Evolutionary conservation across 78 protist species (phyloP).

Genomic region (Guillardia theta): DNA sequence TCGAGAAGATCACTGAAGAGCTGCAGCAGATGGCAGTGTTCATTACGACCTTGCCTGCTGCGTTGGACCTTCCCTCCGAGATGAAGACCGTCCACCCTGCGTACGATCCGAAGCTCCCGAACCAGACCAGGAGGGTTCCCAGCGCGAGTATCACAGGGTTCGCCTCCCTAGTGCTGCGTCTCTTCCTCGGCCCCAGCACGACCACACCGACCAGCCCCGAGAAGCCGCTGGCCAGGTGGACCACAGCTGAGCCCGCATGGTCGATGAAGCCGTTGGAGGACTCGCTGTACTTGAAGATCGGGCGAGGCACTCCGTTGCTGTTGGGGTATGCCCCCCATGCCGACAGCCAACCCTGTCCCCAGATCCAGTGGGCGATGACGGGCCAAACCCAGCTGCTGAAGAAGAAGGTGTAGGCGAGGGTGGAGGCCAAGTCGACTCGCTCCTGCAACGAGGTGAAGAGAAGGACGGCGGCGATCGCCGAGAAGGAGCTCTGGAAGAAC

Average conservation of each 20-base stretch:
- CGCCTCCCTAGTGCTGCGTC: neutral
- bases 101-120: slow-evolving; percentile 66
- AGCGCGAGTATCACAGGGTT: slow-evolving; percentile 26
- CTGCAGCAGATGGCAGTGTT: slow-evolving; percentile 38
- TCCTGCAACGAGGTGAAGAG: slow-evolving; percentile 41
- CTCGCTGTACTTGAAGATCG: neutral
- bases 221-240: slow-evolving; percentile 67
- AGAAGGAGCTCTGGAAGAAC: slow-evolving; percentile 64
- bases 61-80: neutral
- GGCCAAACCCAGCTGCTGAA: slow-evolving; percentile 67
- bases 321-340: neutral
- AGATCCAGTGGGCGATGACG: slow-evolving; percentile 66
- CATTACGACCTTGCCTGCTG: neutral
- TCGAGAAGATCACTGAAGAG: neutral
- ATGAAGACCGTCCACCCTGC: slow-evolving; percentile 52
- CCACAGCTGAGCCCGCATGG: slow-evolving; percentile 40
- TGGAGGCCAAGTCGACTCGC: slow-evolving; percentile 58
- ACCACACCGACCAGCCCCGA: slow-evolving; percentile 37
- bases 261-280: slow-evolving; percentile 4
- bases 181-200: slow-evolving; percentile 51
- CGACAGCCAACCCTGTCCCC: slow-evolving; percentile 50
- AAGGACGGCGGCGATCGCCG: neutral
- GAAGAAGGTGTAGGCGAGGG: slow-evolving; percentile 53
- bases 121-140: slow-evolving; percentile 66
- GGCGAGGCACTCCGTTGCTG: neutral